Evolutionary conservation across 148 eudicot species (phyloP).

Genomic region (Cornus controversa): DNA sequence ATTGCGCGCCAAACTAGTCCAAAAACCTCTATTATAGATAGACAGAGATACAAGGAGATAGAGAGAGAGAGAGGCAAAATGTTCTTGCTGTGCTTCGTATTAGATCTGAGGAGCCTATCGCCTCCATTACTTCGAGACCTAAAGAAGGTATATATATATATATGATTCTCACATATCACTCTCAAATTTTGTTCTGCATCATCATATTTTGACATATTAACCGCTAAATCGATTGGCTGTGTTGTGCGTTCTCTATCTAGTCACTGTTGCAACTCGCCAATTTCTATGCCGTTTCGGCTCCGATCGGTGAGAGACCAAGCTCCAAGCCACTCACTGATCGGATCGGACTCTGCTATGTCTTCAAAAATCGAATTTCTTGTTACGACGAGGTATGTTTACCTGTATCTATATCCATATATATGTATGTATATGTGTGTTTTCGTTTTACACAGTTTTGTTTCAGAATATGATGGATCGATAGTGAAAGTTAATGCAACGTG

Average conservation of each 20-base stretch:
- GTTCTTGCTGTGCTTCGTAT: slow-evolving; percentile 65
- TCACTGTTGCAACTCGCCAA: slow-evolving; percentile 81
- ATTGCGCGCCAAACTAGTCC: slow-evolving; percentile 14
- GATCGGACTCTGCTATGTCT: too few species aligned
- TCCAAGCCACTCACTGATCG: too few species aligned
- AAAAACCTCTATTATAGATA: background rate
- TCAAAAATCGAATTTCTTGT: too few species aligned
- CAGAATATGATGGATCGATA: background rate
- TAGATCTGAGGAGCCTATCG: slow-evolving; percentile 67
- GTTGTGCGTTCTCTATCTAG: slow-evolving; percentile 26
- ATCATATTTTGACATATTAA: background rate
- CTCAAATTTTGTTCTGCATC: background rate
- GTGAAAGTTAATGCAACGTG: too few species aligned
- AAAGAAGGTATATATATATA: too few species aligned
- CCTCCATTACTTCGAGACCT: slow-evolving; percentile 54
- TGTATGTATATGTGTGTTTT: background rate
- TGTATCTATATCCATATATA: background rate
- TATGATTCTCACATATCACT: background rate
- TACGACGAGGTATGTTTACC: slow-evolving; percentile 42
- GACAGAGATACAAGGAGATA: background rate
- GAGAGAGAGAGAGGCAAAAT: slow-evolving; percentile 30
- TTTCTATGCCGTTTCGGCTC: slow-evolving; percentile 57
- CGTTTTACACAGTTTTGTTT: background rate
- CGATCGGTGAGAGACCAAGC: too few species aligned
- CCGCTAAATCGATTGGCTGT: background rate